Conservation (phyloP, 768 basidiomycete species). For the Podaxis rugospora region DNA sequence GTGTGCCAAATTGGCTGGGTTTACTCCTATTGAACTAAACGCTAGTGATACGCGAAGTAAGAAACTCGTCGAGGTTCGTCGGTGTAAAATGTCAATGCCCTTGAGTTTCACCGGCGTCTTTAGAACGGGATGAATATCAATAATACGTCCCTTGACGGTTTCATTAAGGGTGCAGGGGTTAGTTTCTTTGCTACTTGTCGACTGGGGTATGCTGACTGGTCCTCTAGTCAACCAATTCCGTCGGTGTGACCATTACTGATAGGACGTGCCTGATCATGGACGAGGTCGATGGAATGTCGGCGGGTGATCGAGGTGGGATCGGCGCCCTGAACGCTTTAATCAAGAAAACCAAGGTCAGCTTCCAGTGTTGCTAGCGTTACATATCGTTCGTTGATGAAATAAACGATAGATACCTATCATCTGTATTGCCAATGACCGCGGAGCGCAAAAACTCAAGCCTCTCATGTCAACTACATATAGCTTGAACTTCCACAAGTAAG, state of each 20-base stretch:
- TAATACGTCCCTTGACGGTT: conserved; percentile 86
- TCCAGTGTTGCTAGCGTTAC: not conserved
- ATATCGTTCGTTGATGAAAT: not conserved
- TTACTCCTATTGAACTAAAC: conserved; percentile 91
- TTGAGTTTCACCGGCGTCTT: not conserved
- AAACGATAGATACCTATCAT: conserved; percentile 82
- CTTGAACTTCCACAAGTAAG: conserved; percentile 75
- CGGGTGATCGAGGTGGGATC: conserved; percentile 94
- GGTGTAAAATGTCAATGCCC: not conserved
- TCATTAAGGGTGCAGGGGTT: conserved; percentile 58
- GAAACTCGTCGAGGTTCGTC: conserved; percentile 85
- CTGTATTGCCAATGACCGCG: conserved; percentile 91
- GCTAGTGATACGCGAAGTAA: conserved; percentile 95
- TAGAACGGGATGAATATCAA: conserved; percentile 89
- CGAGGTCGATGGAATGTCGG: conserved; percentile 99
- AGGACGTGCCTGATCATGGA: conserved; percentile 95
- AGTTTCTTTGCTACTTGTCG: conserved; percentile 11
- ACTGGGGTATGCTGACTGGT: not conserved
- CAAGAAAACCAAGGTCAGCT: conserved; percentile 79
- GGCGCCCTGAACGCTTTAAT: conserved; percentile 90
- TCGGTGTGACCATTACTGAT: conserved; percentile 73
- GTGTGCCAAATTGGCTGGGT: conserved; percentile 86
- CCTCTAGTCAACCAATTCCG: conserved; percentile 48
- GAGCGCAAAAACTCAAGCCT: conserved; percentile 89
- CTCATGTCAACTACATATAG: conserved; percentile 66